These are phyloP conservation scores for Penicillium sp. DNA, from an alignment of 2,329 filamentous ascomycete species.

Conservation along the genomic window DNA sequence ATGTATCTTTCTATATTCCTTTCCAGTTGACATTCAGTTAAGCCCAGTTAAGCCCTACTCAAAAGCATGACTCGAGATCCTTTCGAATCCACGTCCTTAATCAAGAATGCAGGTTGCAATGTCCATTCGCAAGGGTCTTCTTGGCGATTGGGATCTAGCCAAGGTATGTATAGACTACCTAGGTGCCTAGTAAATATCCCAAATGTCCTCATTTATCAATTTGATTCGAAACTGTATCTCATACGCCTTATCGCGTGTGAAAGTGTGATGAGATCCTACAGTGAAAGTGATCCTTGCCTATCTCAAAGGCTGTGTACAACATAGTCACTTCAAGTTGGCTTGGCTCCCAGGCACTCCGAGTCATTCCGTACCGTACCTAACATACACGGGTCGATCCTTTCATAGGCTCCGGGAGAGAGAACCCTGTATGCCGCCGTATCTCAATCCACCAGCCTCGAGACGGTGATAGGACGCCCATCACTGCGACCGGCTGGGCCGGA, in stretches of 20 bases:
- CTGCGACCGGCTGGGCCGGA: conserved; percentile 16
- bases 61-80: too few relatives aligned
- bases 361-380: conserved; percentile 14
- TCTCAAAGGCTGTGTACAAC: background rate
- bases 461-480: conserved; percentile 6
- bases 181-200: background rate
- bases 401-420: conserved; percentile 16
- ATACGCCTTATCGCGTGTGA: background rate
- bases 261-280: background rate
- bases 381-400: conserved; percentile 10
- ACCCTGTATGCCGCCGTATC: conserved; percentile 17
- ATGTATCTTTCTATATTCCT: background rate
- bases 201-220: background rate
- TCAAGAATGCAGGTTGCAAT: conserved; percentile 18
- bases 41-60: background rate
- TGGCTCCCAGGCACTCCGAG: conserved; percentile 12
- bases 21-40: background rate
- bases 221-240: background rate
- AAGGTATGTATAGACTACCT: background rate
- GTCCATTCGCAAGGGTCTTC: conserved; percentile 15
- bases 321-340: background rate
- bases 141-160: conserved; percentile 8
- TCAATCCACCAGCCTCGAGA: conserved; percentile 9
- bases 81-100: conserved; percentile 6
- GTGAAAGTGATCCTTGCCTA: background rate